Evolutionary conservation across 164 flowering plant species (phyloP).

Genomic region (Houttuynia cordata): DNA sequence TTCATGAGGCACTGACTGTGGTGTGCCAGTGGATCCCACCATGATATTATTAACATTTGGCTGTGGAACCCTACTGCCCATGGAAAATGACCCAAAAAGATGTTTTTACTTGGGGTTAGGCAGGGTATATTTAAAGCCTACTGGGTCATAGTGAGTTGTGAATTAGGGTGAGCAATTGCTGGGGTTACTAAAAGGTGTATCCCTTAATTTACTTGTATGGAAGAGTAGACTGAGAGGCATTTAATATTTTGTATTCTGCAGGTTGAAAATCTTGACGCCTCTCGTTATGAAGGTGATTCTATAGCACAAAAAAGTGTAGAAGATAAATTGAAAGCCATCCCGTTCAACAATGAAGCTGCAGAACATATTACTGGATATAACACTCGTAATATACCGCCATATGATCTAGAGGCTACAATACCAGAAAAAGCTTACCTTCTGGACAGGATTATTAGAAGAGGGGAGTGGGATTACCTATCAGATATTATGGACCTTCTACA

Average conservation of each 20-base stretch:
- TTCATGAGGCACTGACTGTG: no score
- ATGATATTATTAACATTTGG: no score
- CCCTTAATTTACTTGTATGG: no score
- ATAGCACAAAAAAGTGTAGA: conserved; percentile 20
- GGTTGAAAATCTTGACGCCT: conserved; percentile 25
- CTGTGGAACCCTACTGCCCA: no score
- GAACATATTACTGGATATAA: conserved; percentile 16
- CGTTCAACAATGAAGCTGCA: conserved; percentile 38
- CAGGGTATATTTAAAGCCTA: no score
- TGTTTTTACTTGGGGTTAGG: no score
- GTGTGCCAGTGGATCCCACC: no score
- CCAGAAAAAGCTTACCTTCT: conserved; percentile 70
- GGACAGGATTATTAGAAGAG: conserved; percentile 53
- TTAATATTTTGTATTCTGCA: conserved; percentile 16
- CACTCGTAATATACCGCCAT: conserved; percentile 55
- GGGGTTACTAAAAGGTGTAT: no score
- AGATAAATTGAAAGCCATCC: conserved; percentile 17
- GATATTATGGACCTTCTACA: conserved; percentile 35
- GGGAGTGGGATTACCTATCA: conserved; percentile 53
- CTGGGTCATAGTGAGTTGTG: no score
- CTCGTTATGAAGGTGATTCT: conserved; percentile 25
- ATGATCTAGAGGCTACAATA: conserved; percentile 46
- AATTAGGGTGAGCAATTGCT: no score
- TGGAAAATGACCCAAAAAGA: no score
- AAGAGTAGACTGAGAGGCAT: neutral